These are phyloP conservation scores for Penicillium sumatraense DNA, from an alignment of 2,329 filamentous ascomycete species.

Conservation along the genomic window DNA sequence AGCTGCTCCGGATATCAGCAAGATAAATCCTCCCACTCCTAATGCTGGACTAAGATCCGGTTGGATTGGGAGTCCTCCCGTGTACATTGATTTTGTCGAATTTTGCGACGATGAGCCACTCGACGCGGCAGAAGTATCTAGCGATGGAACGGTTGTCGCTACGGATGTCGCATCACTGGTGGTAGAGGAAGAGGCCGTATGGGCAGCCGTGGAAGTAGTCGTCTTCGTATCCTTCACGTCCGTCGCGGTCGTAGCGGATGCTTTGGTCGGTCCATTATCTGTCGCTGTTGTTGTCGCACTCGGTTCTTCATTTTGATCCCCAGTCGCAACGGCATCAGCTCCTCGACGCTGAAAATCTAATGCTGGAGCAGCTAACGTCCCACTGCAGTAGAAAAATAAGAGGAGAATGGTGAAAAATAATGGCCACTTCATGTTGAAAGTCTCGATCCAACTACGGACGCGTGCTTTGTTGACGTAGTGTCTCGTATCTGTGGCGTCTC, in stretches of 20 bases:
- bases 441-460: background rate
- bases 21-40: slow-evolving; percentile 75
- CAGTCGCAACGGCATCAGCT: slow-evolving; percentile 5
- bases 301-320: slow-evolving; percentile 10
- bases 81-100: slow-evolving; percentile 25
- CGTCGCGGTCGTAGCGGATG: slow-evolving; percentile 10
- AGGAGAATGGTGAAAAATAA: slow-evolving; percentile 12
- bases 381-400: slow-evolving; percentile 15
- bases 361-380: slow-evolving; percentile 22
- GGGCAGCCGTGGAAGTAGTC: slow-evolving; percentile 10
- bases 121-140: slow-evolving; percentile 25
- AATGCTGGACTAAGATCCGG: slow-evolving; percentile 80
- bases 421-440: slow-evolving; percentile 24
- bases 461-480: background rate
- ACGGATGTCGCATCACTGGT: slow-evolving; percentile 15
- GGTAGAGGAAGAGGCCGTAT: slow-evolving; percentile 12
- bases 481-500: background rate
- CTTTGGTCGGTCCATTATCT: slow-evolving; percentile 14
- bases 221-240: slow-evolving; percentile 11
- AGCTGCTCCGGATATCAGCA: slow-evolving; percentile 72
- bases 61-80: slow-evolving; percentile 65
- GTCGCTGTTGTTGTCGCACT: slow-evolving; percentile 14
- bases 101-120: slow-evolving; percentile 11
- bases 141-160: slow-evolving; percentile 30
- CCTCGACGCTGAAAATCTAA: slow-evolving; percentile 6